Percentiles rank a stretch among this genome's conserved stretches.
These are phyloP conservation scores for Podospora australis DNA, from an alignment of 495 filamentous ascomycete genomes.

Conservation along the genomic window DNA sequence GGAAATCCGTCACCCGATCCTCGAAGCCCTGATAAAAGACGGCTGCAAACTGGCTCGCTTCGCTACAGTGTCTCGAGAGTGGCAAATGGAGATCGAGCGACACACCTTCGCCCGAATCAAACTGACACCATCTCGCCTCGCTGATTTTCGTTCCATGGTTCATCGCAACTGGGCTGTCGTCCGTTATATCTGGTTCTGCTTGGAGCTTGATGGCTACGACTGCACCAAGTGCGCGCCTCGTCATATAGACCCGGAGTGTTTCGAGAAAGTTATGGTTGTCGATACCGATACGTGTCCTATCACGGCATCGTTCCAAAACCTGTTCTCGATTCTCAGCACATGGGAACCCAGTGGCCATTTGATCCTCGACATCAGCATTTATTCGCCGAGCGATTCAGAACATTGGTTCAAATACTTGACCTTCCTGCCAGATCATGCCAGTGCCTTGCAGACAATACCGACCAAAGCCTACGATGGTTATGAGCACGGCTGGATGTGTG, in stretches of 20 bases:
- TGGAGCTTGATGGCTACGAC: constrained; percentile 31
- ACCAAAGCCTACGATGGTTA: constrained; percentile 18
- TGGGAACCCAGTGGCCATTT: constrained; percentile 31
- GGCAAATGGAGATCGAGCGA: constrained; percentile 32
- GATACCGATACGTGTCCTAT: constrained; percentile 22
- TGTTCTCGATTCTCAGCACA: constrained; percentile 32
- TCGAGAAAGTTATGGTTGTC: constrained; percentile 16
- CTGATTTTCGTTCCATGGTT: constrained; percentile 30
- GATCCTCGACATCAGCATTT: constrained; percentile 35
- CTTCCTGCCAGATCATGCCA: constrained; percentile 27
- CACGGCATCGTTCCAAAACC: constrained; percentile 27
- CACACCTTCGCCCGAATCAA: constrained; percentile 36
- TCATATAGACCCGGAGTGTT: constrained; percentile 4
- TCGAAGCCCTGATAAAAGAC: constrained; percentile 24
- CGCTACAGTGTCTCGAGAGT: constrained; percentile 35
- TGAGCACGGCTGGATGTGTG: constrained; percentile 25
- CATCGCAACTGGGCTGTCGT: constrained; percentile 32
- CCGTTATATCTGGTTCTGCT: constrained; percentile 33
- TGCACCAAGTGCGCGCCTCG: constrained; percentile 25
- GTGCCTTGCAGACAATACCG: constrained; percentile 17
- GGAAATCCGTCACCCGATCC: constrained; percentile 23
- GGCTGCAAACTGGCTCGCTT: constrained; percentile 27
- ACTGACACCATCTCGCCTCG: too few species aligned
- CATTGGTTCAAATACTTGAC: constrained; percentile 32
- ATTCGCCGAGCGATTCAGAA: constrained; percentile 33